Percentiles rank a stretch among this genome's conserved stretches.
Conservation (phyloP, 2,329 filamentous ascomycete species). For the Lachnellula arida region DNA sequence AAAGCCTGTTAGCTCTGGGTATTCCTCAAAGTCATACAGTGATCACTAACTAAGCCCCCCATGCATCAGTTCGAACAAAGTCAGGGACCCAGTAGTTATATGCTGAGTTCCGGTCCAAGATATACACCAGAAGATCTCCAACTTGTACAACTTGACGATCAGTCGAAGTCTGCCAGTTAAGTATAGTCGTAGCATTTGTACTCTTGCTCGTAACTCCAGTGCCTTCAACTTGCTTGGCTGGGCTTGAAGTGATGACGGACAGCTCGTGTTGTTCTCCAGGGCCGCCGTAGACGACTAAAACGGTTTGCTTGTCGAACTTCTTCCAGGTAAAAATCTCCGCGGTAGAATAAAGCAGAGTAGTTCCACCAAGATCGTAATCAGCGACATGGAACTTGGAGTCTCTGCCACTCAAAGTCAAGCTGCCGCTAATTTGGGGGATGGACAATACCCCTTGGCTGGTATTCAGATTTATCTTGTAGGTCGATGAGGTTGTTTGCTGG, state of each 20-base stretch:
- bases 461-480: constrained; percentile 59
- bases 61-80: constrained; percentile 37
- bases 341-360: constrained; percentile 60
- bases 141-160: constrained; percentile 49
- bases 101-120: constrained; percentile 56
- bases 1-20: constrained; percentile 2
- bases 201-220: constrained; percentile 29
- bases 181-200: constrained; percentile 40
- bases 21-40: background rate
- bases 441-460: constrained; percentile 54
- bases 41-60: constrained; percentile 29
- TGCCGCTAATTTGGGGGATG: constrained; percentile 54
- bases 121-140: constrained; percentile 31
- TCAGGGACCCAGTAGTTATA: constrained; percentile 67
- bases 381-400: constrained; percentile 66
- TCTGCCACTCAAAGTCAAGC: constrained; percentile 53
- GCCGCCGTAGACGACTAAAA: constrained; percentile 61
- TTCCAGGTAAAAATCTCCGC: constrained; percentile 70
- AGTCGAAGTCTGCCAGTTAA: constrained; percentile 52
- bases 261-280: constrained; percentile 60
- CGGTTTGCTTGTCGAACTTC: constrained; percentile 52
- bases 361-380: constrained; percentile 59
- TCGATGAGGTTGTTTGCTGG: constrained; percentile 49
- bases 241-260: constrained; percentile 38
- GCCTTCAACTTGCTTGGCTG: constrained; percentile 31